A percentile compares a stretch with the other conserved stretches of the same genome.
Evolutionary conservation across 352 stramenopile genomes (phyloP).

Genomic region (Peronospora destructor): DNA sequence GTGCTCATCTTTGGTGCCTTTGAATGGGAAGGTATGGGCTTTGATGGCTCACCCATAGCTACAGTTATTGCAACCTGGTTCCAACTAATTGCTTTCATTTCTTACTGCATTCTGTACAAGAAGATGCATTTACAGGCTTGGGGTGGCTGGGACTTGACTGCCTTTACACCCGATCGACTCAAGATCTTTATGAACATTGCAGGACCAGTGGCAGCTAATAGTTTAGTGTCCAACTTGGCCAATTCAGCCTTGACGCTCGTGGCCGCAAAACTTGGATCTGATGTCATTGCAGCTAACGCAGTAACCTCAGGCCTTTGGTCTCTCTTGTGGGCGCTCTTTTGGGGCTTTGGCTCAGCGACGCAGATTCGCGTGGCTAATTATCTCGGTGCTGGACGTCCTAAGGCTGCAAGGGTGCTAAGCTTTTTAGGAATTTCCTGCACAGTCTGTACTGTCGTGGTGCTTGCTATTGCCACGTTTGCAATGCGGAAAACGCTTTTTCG

Average conservation of each 20-base stretch:
- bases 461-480: conserved; percentile 42
- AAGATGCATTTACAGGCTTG: conserved; percentile 66
- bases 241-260: conserved; percentile 66
- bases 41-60: conserved; percentile 66
- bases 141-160: conserved; percentile 56
- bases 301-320: conserved; percentile 63
- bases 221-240: conserved; percentile 63
- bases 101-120: conserved; percentile 70
- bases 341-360: conserved; percentile 69
- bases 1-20: conserved; percentile 48
- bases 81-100: conserved; percentile 65
- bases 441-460: conserved; percentile 34
- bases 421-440: conserved; percentile 63
- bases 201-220: conserved; percentile 54
- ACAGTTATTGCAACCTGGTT: conserved; percentile 79
- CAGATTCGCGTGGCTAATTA: conserved; percentile 77
- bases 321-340: conserved; percentile 70
- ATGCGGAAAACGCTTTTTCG: conserved; percentile 46
- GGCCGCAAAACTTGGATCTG: conserved; percentile 57
- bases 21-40: conserved; percentile 53
- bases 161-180: conserved; percentile 53
- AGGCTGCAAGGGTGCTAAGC: conserved; percentile 43
- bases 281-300: conserved; percentile 73
- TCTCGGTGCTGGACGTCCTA: conserved; percentile 57
- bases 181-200: conserved; percentile 62